Base-by-base conservation (phyloP, 129 eudicot genomes). In the Heracleum sosnowskyi region DNA sequence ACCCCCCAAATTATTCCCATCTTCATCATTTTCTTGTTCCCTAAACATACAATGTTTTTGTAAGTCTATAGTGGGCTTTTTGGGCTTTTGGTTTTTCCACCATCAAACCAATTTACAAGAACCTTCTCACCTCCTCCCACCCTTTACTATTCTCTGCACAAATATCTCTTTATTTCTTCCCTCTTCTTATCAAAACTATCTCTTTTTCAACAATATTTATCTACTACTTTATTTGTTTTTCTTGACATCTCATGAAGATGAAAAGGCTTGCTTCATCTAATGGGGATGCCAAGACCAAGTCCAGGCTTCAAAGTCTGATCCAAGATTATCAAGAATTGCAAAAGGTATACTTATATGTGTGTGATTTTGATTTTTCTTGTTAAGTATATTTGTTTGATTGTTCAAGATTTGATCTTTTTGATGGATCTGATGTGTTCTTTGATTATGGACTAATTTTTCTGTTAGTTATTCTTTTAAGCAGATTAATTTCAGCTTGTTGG, bases 1-100 rank as follows among this genome's bases (percentile, higher is more conserved):
- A 88, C 83, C 85, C 82, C 87, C 86, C 82, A 84, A 84, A 90
- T 49, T 86, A 73, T 85, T 90, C 86, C 87, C 90, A 91, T 85
- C 96, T 92, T 92, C 93, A 86, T 92, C 96, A 88, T 88, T 83
- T 85, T 89, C 79, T 86, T 85, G 83, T 87, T 87, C 85, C 77
- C 86, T 73, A 85, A 77, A 80, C 76, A 87, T 24, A 73, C 81
- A 73, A 62, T 53, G 75, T 78, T 36, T 77, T 70, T 79, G n/a
- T 22, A 37, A 2, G 11, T 60, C 34, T 60, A n/a, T 0, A 64
- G 87, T 92, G 96, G 96, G 97, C 90, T 88, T 90, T 86, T 89
- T 88, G 87, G 92, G 87, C 86, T 60, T 87, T 89, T 86, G 85
- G 83, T 79, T 84, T 84, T 88, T 88, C 85, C 94, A 87, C 85